Base-by-base conservation (phyloP, 129 eudicot genomes). In the Kitagawia praeruptora region DNA sequence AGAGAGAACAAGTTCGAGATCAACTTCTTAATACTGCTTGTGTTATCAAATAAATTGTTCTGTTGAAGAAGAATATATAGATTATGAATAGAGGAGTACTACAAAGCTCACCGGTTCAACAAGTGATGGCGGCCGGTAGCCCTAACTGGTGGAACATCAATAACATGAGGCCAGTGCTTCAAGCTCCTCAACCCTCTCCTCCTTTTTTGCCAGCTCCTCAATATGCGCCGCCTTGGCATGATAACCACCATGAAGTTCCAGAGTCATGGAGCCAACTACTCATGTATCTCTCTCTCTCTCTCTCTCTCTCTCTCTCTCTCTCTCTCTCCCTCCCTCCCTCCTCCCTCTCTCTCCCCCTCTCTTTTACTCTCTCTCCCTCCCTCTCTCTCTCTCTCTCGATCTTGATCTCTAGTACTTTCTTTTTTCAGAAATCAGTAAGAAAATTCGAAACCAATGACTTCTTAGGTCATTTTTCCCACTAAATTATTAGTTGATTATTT, bases 181-280 rank as follows among this genome's bases (percentile, higher is more conserved):
- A 87, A 13, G 41, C 86, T 44, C 71, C 86, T 8, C 78, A 58
- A 31, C 42, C 84, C 41, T 61, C 77, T 7, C 81, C 90, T 34
- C 77, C 77, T 25, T 85, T 82, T 80, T 71, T 77, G 74, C 78
- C 84, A 28, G 75, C 86, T 10, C 76, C 85, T 81, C 87, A 80
- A 70, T 67, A 69, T 54, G 76, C 84, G 47, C 79, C 88, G 69
- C 75, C 79, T 45, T 92, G 93, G 93, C 58, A 58, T 71, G 84
- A 83, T 77, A 61, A 81, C 82, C 64, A 76, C 78, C 90, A 90
- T 12, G 84, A 75, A 5, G 76, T 87, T 54, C 96, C 96, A 0
- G 98, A 90, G 75, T 90, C 98, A 63, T 87, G 90, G 87, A 87
- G 92, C 87, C 96, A 93, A 70, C 88, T 93, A 18, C 91, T 93